These are phyloP conservation scores for Fusarium sterilihyphosum DNA, from an alignment of 2,329 filamentous ascomycete species.

Conservation along the genomic window DNA sequence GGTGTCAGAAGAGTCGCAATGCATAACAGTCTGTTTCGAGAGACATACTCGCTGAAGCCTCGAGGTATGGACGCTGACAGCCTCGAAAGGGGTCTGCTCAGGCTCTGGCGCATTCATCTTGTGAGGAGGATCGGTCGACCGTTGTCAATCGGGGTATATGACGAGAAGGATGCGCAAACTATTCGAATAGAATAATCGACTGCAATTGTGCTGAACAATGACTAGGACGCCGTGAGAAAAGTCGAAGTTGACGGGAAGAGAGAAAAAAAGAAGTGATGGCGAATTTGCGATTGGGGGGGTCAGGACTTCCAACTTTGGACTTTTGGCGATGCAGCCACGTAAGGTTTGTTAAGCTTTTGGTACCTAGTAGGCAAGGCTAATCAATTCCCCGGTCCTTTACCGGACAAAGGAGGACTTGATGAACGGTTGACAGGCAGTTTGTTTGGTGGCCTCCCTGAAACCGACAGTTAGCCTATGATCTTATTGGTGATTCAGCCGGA, in stretches of 20 bases:
- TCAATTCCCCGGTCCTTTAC: constrained; percentile 33
- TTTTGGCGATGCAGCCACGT: constrained; percentile 43
- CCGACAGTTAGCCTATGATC: constrained; percentile 6
- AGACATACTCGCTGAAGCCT: constrained; percentile 74
- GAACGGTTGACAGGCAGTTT: constrained; percentile 23
- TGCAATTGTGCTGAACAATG: background rate
- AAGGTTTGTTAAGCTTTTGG: constrained; percentile 20
- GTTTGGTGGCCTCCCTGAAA: constrained; percentile 25
- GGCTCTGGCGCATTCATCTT: constrained; percentile 87
- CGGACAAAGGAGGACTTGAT: constrained; percentile 22
- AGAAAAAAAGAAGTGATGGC: constrained; percentile 13
- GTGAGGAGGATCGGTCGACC: constrained; percentile 22
- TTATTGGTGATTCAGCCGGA: constrained; percentile 30
- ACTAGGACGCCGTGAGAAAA: constrained; percentile 4
- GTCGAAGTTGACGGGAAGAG: constrained; percentile 12
- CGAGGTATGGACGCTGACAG: constrained; percentile 86
- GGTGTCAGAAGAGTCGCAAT: constrained; percentile 23
- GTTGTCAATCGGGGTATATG: constrained; percentile 2
- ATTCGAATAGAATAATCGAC: background rate
- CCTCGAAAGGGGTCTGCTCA: constrained; percentile 90
- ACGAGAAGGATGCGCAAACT: background rate
- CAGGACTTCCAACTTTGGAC: constrained; percentile 20
- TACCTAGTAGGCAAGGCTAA: constrained; percentile 1
- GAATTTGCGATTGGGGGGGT: constrained; percentile 9
- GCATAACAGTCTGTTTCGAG: background rate